Base-by-base conservation (phyloP, 1,139 yeast genomes). In the Scheffersomyces titani region DNA sequence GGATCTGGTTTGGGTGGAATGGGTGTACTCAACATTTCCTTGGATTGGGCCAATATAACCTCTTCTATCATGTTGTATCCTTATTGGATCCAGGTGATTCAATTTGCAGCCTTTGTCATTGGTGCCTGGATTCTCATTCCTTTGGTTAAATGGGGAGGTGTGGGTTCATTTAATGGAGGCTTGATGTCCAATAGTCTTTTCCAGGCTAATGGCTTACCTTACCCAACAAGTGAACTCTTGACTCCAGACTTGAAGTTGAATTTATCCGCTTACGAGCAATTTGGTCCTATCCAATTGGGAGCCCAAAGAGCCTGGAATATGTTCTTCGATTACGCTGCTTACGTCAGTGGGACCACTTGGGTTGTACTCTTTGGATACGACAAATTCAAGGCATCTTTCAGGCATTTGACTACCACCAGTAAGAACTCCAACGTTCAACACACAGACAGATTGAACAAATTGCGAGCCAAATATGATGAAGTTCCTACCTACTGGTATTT, bases 1-100 rank as follows among this genome's bases (percentile, higher is more conserved):
- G 83, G 83, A 2, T 74, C 81, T 36, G 83, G 83, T 1, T 59
- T 79, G 46, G 83, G 83, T 2, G 83, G 83, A 3, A 71, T 77
- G 72, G 83, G 83, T 19, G 59, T 79, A 19, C 59, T 78, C 52
- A 79, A 79, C 59, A 64, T 79, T 30, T 69, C 82, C 1, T 65
- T 79, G 47, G 83, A 79, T 58, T 79, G 83, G 83, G 74, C 82
- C 51, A 79, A 78, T 56, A 76, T 79, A 49, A 77, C 83, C 2
- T 77, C 82, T 0, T 58, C 69, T 1, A 78, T 79, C 24, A 75
- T 79, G 82, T 59, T 79, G 19, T 73, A 69, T 64, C 83, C 83
- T 3, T 79, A 78, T 61, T 78, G 82, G 81, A 74, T 81, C 19
- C 81, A 78, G 53, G 72, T 73, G 19, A 70, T 79, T 50, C 78